phyloP scores from a whole-genome alignment of 1,284 basidiomycete genomes.

The Tylopilus orsonianus region DNA sequence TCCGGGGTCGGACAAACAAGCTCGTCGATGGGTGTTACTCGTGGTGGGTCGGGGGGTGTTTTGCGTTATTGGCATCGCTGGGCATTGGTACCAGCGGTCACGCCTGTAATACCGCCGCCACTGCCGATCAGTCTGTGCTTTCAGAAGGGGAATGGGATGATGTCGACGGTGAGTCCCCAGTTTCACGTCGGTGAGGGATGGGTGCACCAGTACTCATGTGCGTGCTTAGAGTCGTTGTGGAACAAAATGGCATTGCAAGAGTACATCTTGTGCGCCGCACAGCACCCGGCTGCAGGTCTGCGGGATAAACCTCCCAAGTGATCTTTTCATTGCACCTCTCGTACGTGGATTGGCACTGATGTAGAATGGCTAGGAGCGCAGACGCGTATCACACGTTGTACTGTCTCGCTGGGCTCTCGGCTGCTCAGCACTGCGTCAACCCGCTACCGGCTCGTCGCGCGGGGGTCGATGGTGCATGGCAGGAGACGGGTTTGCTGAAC shows the following conservation, averaged over 20 bases:
- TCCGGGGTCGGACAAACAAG: constrained; percentile 94
- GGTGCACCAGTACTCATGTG: background rate
- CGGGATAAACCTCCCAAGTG: constrained; percentile 95
- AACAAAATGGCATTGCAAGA: constrained; percentile 78
- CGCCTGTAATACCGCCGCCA: constrained; percentile 19
- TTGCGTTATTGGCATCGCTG: constrained; percentile 75
- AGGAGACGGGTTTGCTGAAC: constrained; percentile 14
- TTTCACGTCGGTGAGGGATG: no score
- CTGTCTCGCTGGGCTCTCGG: constrained; percentile 85
- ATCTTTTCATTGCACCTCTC: background rate
- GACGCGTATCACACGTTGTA: constrained; percentile 94
- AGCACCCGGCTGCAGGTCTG: constrained; percentile 82
- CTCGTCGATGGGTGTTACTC: constrained; percentile 98
- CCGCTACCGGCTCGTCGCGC: constrained; percentile 47
- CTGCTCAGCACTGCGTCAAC: constrained; percentile 77
- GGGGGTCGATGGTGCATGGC: constrained; percentile 48
- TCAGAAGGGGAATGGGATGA: constrained; percentile 56
- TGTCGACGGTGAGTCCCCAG: constrained; percentile 54
- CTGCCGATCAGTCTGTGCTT: constrained; percentile 10
- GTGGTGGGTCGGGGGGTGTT: constrained; percentile 97
- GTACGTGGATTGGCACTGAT: background rate
- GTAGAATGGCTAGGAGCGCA: constrained; percentile 48
- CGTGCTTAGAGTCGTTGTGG: constrained; percentile 48
- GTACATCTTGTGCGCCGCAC: constrained; percentile 85
- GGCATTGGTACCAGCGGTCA: constrained; percentile 42